Percentiles rank a stretch among this genome's conserved stretches.
Conservation (phyloP, 495 filamentous ascomycete genomes). For the Aspergillus biplanus region DNA sequence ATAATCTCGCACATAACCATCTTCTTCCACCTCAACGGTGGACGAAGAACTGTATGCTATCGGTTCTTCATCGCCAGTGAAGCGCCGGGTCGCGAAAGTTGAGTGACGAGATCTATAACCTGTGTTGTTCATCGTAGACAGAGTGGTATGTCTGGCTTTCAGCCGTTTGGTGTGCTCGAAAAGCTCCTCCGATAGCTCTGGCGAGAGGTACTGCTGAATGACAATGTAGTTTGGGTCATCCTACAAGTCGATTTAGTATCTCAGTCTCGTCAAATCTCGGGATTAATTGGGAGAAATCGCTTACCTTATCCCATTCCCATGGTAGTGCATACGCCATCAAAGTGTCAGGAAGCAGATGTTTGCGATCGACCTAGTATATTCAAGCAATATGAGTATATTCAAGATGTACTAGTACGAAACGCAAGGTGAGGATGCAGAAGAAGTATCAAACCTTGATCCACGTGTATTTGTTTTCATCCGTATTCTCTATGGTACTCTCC, state of each 20-base stretch:
- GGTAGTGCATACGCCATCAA: slow-evolving; percentile 6
- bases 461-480: neutral
- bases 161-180: slow-evolving; percentile 6
- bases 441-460: neutral
- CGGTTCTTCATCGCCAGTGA: neutral
- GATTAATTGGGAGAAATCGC: too few species aligned
- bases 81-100: neutral
- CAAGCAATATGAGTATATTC: neutral
- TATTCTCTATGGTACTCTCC: neutral
- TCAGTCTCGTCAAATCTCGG: neutral
- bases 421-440: neutral
- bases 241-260: neutral
- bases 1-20: neutral
- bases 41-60: neutral
- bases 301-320: slow-evolving; percentile 8
- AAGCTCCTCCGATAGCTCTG: slow-evolving; percentile 1
- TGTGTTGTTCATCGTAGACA: neutral
- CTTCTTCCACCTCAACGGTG: neutral
- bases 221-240: slow-evolving; percentile 2
- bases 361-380: neutral
- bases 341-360: slow-evolving; percentile 5
- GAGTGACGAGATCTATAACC: neutral
- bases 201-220: neutral
- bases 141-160: neutral
- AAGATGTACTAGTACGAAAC: neutral